phyloP scores from a whole-genome alignment of 805 yeast species.

The Spathaspora boniae region DNA sequence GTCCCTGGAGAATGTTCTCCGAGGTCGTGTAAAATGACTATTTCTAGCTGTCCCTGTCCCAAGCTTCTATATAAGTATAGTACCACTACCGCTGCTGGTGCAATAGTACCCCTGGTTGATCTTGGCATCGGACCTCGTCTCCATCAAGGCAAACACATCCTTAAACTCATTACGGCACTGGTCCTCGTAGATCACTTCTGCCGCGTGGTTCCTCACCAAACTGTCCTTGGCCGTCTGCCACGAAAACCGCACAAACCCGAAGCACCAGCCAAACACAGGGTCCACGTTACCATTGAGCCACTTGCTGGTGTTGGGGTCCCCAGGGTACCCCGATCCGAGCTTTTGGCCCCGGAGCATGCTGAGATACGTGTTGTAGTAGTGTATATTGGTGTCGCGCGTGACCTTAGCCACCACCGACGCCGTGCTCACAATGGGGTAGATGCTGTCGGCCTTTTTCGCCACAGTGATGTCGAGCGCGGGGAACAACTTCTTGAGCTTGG shows the following conservation, averaged over 20 bases:
- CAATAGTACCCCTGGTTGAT: constrained; percentile 10
- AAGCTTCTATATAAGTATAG: no score
- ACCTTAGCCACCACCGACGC: constrained; percentile 97
- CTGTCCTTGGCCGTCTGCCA: constrained; percentile 92
- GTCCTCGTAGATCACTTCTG: constrained; percentile 61
- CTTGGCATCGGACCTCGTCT: not conserved
- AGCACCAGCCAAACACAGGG: constrained; percentile 82
- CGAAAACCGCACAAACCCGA: constrained; percentile 69
- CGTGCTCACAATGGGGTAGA: constrained; percentile 88
- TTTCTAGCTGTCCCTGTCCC: no score
- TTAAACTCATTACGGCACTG: constrained; percentile 32
- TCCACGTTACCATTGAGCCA: constrained; percentile 71
- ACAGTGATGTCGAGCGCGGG: constrained; percentile 75
- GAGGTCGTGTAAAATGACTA: no score
- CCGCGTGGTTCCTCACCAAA: constrained; percentile 49
- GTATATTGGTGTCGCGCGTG: constrained; percentile 72
- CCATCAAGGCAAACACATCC: constrained; percentile 22
- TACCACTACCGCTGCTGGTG: constrained; percentile 6
- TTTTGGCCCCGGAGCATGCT: constrained; percentile 35
- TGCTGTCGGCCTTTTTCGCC: constrained; percentile 90
- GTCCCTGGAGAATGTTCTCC: no score
- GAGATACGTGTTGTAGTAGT: constrained; percentile 28
- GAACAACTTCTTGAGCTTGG: constrained; percentile 64
- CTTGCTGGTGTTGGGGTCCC: constrained; percentile 79
- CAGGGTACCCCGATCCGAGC: constrained; percentile 89